Evolutionary conservation across 495 filamentous ascomycete species (phyloP), one percentile per base, ranked within the genome.

Genomic region (Parathielavia appendiculata): DNA sequence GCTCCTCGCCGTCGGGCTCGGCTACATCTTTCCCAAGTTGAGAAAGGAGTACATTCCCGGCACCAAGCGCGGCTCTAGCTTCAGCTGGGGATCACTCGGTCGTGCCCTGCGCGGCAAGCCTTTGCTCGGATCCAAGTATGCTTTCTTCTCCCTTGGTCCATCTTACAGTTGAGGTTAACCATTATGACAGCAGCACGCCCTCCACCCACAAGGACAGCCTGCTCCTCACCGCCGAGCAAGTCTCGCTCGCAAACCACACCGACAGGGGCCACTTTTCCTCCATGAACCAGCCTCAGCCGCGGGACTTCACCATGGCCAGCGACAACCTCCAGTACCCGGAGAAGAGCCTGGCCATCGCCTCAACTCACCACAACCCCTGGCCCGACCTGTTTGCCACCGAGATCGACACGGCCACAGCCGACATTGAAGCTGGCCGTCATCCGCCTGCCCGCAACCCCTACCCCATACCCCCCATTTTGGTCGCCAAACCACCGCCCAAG

Each of bases 1-100:
- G 59, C 72, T 86, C 4, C 66, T 77, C 32, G 65, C 57, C 12
- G 6, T 82, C 19, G 81, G 84, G 0, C 59, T 88, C 17, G 81
- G 72, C 13, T 76, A 68, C 38, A 57, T 74, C 48, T 78, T 79
- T 60, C 78, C 79, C 6, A 66, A 63, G 40, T 63, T 77, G 14
- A 55, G 63, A 11, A n/a, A 66, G 9, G 66, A 67, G 57, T 71
- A 69, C 26, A 44, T 55, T n/a, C 66, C 56, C 14, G 26, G 45
- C 4, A 1, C 51, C 8, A 32, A 34, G n/a, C 30, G 36, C 12
- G 49, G 41, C 1, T 45, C 43, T 14, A 44, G 26, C 13, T 45
- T 47, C 3, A 52, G 58, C 7, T 64, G 65, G 65, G 44, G 55
- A 19, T 57, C 58, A 0, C 11, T 62, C 22, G 2, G 22, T 36